A percentile compares a stretch with the other conserved stretches of the same genome.
Evolutionary conservation across 2,329 filamentous ascomycete genomes (phyloP).

Genomic region (Diaporthe ampelina): DNA sequence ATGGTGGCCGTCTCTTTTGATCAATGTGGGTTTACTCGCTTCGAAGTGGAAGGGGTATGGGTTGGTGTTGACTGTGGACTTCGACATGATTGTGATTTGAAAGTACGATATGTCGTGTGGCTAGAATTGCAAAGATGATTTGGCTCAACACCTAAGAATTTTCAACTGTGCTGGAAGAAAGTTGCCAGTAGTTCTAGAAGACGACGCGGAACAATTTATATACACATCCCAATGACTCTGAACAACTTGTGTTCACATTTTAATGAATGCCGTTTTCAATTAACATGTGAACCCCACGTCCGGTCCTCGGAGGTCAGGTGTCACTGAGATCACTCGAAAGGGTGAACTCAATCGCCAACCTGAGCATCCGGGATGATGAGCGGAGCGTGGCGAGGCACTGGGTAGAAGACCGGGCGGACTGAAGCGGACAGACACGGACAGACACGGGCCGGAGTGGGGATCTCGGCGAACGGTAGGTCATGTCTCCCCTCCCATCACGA

Average conservation of each 20-base stretch:
- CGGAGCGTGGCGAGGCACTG: background rate
- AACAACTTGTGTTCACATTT: background rate
- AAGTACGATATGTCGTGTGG: background rate
- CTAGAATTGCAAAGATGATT: no score
- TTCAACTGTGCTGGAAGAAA: background rate
- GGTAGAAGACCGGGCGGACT: background rate
- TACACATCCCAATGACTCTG: background rate
- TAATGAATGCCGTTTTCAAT: background rate
- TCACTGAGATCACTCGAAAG: background rate
- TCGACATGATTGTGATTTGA: background rate
- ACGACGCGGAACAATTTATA: background rate
- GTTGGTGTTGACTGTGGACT: conserved; percentile 6
- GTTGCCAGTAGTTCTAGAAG: background rate
- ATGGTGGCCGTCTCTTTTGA: conserved; percentile 16
- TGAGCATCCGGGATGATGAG: background rate
- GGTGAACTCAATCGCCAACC: background rate
- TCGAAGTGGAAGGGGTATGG: conserved; percentile 10
- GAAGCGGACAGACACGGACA: background rate
- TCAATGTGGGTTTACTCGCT: background rate
- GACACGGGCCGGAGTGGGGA: conserved; percentile 7
- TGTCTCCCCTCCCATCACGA: background rate
- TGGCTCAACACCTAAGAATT: background rate
- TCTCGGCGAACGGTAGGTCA: background rate
- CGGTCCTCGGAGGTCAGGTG: background rate
- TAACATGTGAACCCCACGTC: background rate